Evolutionary conservation across 192 early-diverging fungal genomes (phyloP).

Genomic region (Piromyces finnis): DNA sequence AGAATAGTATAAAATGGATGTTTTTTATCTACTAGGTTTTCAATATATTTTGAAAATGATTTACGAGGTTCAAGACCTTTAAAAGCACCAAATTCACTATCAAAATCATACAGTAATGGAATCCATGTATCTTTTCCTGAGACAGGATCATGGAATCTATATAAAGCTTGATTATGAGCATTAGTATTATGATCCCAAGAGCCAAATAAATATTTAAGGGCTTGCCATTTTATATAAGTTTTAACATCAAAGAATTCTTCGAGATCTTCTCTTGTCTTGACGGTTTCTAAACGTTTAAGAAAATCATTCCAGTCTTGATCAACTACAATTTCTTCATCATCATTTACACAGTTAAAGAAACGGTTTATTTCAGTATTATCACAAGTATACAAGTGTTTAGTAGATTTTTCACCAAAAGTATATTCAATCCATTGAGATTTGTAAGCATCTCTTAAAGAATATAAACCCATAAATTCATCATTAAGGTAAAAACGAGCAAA

Average conservation of each 20-base stretch:
- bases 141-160: background rate
- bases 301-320: background rate
- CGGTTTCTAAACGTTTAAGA: background rate
- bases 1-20: background rate
- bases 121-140: background rate
- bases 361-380: background rate
- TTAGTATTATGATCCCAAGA: background rate
- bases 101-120: background rate
- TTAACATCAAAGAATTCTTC: background rate
- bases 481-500: background rate
- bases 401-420: background rate
- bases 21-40: background rate
- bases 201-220: background rate
- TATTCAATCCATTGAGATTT: background rate
- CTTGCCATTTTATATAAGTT: background rate
- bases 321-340: background rate
- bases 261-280: background rate
- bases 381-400: background rate
- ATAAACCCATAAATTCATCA: background rate
- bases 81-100: background rate
- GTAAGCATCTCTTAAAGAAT: background rate
- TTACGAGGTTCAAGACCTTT: background rate
- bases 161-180: background rate
- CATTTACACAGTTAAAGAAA: background rate
- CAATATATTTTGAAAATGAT: background rate